A percentile compares a stretch with the other conserved stretches of the same genome.
Evolutionary conservation across 2,329 filamentous ascomycete genomes (phyloP).

Genomic region (Neofusicoccum umdonicola): DNA sequence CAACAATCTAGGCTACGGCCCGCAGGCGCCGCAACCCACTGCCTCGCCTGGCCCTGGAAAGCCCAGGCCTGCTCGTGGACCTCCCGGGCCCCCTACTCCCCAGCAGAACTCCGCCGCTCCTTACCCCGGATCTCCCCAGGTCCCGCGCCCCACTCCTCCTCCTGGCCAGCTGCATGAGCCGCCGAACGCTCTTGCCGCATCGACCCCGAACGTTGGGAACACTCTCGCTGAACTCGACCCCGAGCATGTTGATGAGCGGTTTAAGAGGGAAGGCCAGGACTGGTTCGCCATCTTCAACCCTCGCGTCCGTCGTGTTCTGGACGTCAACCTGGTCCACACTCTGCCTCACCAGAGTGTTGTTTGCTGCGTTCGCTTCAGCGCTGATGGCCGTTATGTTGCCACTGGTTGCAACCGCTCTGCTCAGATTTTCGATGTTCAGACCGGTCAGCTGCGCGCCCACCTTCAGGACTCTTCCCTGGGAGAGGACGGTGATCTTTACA

Average conservation of each 20-base stretch:
- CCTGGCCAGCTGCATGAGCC: conserved; percentile 41
- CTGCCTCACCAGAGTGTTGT: conserved; percentile 93
- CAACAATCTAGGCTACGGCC: conserved; percentile 62
- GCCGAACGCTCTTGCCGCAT: conserved; percentile 28
- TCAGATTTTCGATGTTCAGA: conserved; percentile 94
- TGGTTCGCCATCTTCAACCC: conserved; percentile 99
- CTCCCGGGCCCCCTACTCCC: conserved; percentile 75
- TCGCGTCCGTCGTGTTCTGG: conserved; percentile 79
- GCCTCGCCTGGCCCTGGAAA: conserved; percentile 77
- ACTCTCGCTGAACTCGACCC: conserved; percentile 82
- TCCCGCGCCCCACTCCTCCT: conserved; percentile 76
- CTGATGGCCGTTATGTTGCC: conserved; percentile 91
- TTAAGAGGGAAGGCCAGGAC: conserved; percentile 85
- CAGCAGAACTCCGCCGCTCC: conserved; percentile 87
- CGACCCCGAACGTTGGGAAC: conserved; percentile 56
- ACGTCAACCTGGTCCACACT: conserved; percentile 92
- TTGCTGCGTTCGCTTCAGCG: conserved; percentile 95
- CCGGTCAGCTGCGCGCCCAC: conserved; percentile 82
- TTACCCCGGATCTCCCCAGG: conserved; percentile 85
- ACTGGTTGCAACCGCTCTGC: conserved; percentile 98
- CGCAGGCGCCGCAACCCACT: conserved; percentile 78
- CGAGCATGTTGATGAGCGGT: conserved; percentile 77
- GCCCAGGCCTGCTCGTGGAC: conserved; percentile 61
- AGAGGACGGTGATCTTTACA: conserved; percentile 89
- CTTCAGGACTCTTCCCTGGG: conserved; percentile 87